Conservation (phyloP, 495 filamentous ascomycete genomes). For the Xylaria acuta region DNA sequence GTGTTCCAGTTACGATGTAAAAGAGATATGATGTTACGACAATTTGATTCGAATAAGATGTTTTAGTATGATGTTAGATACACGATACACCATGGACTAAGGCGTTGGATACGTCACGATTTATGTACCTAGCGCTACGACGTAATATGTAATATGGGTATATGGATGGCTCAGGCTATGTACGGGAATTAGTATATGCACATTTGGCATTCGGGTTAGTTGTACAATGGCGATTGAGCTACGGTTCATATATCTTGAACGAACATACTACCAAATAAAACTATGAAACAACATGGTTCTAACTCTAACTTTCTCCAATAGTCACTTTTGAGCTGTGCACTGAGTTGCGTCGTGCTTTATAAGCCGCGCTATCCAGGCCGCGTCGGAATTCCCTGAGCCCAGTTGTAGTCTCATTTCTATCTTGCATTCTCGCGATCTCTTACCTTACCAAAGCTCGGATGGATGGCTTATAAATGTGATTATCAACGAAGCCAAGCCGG, state of each 20-base stretch:
- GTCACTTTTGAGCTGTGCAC: not conserved
- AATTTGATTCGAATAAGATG: not conserved
- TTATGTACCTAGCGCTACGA: not conserved
- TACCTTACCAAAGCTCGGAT: not conserved
- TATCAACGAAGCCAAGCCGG: not conserved
- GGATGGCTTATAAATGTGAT: not conserved
- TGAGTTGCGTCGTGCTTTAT: not conserved
- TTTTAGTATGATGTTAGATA: conserved; percentile 1
- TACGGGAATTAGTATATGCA: not conserved
- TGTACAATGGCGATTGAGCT: not conserved
- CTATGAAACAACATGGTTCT: not conserved
- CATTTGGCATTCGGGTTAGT: conserved; percentile 5
- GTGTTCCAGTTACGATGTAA: not conserved
- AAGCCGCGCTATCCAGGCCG: not conserved
- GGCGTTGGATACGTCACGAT: conserved; percentile 1
- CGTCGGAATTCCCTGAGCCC: not conserved
- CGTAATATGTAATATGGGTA: conserved; percentile 1
- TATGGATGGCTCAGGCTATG: not conserved
- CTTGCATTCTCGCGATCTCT: not conserved
- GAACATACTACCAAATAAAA: not conserved
- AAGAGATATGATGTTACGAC: conserved; percentile 7
- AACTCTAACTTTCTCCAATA: not conserved
- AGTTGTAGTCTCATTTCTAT: not conserved
- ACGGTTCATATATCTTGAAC: not conserved
- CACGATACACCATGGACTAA: not conserved